phyloP scores from a whole-genome alignment of 352 stramenopile genomes.

The Phytophthora cactorum region DNA sequence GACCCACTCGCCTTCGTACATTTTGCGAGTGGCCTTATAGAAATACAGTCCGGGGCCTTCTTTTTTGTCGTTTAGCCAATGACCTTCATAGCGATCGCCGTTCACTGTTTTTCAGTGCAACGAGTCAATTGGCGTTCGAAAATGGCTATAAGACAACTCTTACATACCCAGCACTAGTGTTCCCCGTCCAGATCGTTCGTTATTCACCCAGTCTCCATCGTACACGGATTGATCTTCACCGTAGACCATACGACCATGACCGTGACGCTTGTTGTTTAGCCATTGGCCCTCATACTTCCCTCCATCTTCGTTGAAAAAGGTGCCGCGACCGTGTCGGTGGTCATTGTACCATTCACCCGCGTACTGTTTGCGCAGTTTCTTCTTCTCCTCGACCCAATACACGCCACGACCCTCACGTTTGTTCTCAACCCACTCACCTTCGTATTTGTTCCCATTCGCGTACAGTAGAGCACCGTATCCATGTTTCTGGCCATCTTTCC shows the following conservation, averaged over 20 bases:
- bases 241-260: conserved; percentile 68
- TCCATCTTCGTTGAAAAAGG: conserved; percentile 85
- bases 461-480: conserved; percentile 91
- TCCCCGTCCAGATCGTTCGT: conserved; percentile 78
- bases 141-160: background rate
- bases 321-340: conserved; percentile 80
- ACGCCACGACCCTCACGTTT: conserved; percentile 84
- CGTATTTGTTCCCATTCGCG: conserved; percentile 92
- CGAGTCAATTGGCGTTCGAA: conserved; percentile 4
- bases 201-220: conserved; percentile 80
- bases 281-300: conserved; percentile 85
- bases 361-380: conserved; percentile 83
- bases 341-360: conserved; percentile 79
- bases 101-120: conserved; percentile 52
- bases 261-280: conserved; percentile 77
- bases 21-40: conserved; percentile 84
- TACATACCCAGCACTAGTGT: conserved; percentile 59
- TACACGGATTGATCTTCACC: conserved; percentile 88
- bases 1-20: conserved; percentile 92
- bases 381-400: conserved; percentile 81
- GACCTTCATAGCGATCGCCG: conserved; percentile 87
- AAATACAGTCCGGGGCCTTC: conserved; percentile 85
- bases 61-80: conserved; percentile 90
- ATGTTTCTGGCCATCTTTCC: conserved; percentile 93
- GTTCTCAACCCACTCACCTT: conserved; percentile 85